Evolutionary conservation across 108 stramenopile genomes (phyloP).

Genomic region (Nannochloropsis salina): DNA sequence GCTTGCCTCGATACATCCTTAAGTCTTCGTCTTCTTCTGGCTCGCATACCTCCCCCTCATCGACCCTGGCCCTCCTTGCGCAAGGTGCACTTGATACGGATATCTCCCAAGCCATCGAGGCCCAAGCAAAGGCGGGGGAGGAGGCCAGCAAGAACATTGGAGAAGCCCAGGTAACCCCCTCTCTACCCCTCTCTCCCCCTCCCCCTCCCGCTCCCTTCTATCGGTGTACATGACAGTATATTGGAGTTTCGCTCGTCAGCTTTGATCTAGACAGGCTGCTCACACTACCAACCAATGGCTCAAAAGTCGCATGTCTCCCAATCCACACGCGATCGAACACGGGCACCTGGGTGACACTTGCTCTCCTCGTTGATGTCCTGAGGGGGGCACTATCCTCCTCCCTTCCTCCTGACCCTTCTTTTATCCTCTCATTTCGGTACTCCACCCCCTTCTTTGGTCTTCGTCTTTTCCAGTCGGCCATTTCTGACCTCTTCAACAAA

Average conservation of each 20-base stretch:
- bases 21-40: not conserved
- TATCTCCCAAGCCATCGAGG: conserved; percentile 54
- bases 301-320: too few species aligned
- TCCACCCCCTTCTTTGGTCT: not conserved
- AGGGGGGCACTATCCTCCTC: not conserved
- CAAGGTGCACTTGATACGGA: conserved; percentile 48
- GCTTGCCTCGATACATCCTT: not conserved
- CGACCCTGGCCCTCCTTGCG: not conserved
- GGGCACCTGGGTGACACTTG: too few species aligned
- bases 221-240: too few species aligned
- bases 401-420: not conserved
- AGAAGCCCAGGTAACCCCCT: conserved; percentile 47
- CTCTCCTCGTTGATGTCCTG: too few species aligned
- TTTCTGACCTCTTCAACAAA: conserved; percentile 55
- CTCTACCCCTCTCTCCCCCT: not conserved
- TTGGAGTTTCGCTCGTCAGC: too few species aligned
- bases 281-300: too few species aligned
- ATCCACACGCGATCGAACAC: too few species aligned
- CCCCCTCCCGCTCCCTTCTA: not conserved
- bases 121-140: conserved; percentile 52
- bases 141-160: conserved; percentile 56
- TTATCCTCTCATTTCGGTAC: not conserved
- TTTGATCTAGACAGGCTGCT: too few species aligned
- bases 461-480: conserved; percentile 26
- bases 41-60: not conserved